Percentiles rank a stretch among this genome's conserved stretches.
Conservation (phyloP, 306 rosid genomes). For the Aeschynomene evenia region DNA sequence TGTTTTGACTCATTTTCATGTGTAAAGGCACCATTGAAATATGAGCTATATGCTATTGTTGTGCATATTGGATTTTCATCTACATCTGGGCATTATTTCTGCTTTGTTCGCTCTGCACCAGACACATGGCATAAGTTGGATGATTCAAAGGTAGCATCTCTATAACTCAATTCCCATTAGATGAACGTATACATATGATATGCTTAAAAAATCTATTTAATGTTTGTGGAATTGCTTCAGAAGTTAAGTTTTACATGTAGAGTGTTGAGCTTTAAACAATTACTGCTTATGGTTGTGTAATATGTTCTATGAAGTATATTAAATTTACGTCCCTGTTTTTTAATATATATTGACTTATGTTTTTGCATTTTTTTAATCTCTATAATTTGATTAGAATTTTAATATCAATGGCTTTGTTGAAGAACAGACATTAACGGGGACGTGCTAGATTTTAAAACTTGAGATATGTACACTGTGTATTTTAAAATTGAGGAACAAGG, state of each 20-base stretch:
- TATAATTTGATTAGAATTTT: no score
- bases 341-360: no score
- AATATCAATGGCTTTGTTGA: no score
- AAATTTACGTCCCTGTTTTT: no score
- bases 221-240: neutral
- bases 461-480: no score
- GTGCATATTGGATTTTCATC: slow-evolving; percentile 72
- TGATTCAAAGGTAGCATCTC: slow-evolving; percentile 64
- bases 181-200: neutral
- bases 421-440: no score
- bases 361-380: no score
- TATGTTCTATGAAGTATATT: neutral
- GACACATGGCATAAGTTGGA: slow-evolving; percentile 78
- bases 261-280: neutral
- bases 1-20: slow-evolving; percentile 22
- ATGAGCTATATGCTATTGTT: slow-evolving; percentile 80
- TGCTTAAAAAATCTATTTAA: no score
- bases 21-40: slow-evolving; percentile 59
- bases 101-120: slow-evolving; percentile 76
- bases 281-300: neutral
- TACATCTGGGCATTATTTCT: slow-evolving; percentile 80
- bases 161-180: neutral
- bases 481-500: no score
- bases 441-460: no score
- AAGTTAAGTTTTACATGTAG: neutral